Evolutionary conservation across 2,329 filamentous ascomycete genomes (phyloP), one percentile per base, ranked within the genome.

Genomic region (Aspergillus ochraceus): DNA sequence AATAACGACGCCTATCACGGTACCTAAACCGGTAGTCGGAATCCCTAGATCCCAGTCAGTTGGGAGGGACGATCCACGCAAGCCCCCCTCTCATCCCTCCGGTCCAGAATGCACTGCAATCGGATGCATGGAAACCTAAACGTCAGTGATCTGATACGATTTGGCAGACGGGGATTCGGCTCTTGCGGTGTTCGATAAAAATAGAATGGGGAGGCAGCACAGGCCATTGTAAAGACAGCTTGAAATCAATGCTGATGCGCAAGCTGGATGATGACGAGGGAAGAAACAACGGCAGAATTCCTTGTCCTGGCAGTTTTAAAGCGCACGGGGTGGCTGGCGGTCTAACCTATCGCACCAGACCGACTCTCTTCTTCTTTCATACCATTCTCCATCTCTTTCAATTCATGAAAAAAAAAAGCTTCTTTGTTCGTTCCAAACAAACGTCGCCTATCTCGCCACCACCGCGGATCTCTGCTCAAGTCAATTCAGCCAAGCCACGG

Each of bases 91-190:
- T 6, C 14, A 42, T 42, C 36, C 17, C 17, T 42, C 36, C 36
- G 6, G 36, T 42, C 36, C 36, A 12, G 45, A 47, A 24, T 24
- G 45, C 45, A 47, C 14, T 47, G 22, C 45, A 47, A 20, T 24
- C 45, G 45, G 22, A 12, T 47, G 45, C 45, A 47, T 47, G 36
- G 49, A 50, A 55, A 32, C 6, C 14, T 36, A 50, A 55, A n/a
- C 32, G 53, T 36, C 24, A 36, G n/a, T 11, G n/a, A 47, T 22
- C 19, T 47, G 45, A 11, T 46, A 26, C 12, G 46, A 50, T 55
- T 55, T 55, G 47, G 46, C 30, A 42, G 54, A 26, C 30, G 54
- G 22, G 36, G 46, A 55, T 55, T 42, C 54, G 46, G 46, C 29
- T 55, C 53, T 30, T 10, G 26, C 10, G 32, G 32, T 50, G 45